These are phyloP conservation scores for Uncinocarpus reesii DNA, from an alignment of 2,329 filamentous ascomycete species.

Conservation along the genomic window DNA sequence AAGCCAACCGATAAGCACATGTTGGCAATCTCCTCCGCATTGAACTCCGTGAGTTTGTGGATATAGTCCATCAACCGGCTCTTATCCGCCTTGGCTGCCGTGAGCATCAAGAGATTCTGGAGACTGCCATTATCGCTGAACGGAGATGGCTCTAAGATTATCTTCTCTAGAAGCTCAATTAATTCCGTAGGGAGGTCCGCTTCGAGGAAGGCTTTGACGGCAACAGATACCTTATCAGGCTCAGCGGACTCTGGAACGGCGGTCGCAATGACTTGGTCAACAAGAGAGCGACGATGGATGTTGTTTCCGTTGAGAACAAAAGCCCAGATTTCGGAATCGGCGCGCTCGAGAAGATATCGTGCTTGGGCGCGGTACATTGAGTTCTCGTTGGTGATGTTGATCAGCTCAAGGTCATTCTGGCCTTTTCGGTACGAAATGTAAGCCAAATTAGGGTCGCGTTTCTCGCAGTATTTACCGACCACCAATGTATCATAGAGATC, in stretches of 20 bases:
- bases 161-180: constrained; percentile 97
- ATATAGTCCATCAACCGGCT: constrained; percentile 92
- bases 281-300: constrained; percentile 79
- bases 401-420: constrained; percentile 91
- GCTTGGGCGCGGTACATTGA: constrained; percentile 99
- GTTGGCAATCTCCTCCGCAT: constrained; percentile 80
- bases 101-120: constrained; percentile 93
- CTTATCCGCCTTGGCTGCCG: constrained; percentile 93
- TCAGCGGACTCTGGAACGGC: constrained; percentile 88
- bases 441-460: constrained; percentile 89
- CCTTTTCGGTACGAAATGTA: constrained; percentile 95
- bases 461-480: constrained; percentile 97
- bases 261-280: constrained; percentile 92
- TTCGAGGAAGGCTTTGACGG: constrained; percentile 83
- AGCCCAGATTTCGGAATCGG: constrained; percentile 81
- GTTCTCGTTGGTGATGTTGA: constrained; percentile 98
- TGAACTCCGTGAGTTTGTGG: constrained; percentile 78
- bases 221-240: constrained; percentile 87
- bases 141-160: constrained; percentile 95
- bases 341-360: constrained; percentile 82
- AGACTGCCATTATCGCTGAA: constrained; percentile 97
- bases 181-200: constrained; percentile 86
- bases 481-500: constrained; percentile 86
- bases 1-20: constrained; percentile 92
- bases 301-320: constrained; percentile 96